These are phyloP conservation scores for Plasmopara halstedii DNA, from an alignment of 352 stramenopile species.

Conservation along the genomic window DNA sequence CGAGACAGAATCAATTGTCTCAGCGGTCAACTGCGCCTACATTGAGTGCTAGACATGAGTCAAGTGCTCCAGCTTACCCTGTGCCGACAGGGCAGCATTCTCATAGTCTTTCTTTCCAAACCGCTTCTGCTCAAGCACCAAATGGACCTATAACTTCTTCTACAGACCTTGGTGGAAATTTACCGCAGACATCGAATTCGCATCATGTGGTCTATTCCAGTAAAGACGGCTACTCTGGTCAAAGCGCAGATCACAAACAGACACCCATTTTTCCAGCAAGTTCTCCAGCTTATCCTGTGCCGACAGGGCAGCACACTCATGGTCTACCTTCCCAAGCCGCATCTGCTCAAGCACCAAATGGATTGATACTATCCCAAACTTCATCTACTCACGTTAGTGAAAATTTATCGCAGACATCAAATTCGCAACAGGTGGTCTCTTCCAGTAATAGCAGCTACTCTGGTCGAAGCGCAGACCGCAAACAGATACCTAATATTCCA, in stretches of 20 bases:
- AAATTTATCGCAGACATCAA: too few species aligned
- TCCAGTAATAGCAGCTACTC: background rate
- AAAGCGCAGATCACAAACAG: constrained; percentile 9
- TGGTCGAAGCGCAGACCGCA: constrained; percentile 1
- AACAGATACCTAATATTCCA: constrained; percentile 24
- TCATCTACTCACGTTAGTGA: too few species aligned
- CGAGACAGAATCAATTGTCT: constrained; percentile 8
- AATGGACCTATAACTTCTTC: constrained; percentile 8
- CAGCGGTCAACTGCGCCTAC: constrained; percentile 13
- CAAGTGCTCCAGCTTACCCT: constrained; percentile 6
- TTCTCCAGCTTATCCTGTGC: too few species aligned
- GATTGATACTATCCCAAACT: too few species aligned
- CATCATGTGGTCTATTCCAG: constrained; percentile 12
- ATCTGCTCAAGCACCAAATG: too few species aligned
- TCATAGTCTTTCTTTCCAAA: constrained; percentile 12
- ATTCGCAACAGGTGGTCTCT: background rate
- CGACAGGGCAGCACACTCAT: too few species aligned
- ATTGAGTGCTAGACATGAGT: constrained; percentile 3
- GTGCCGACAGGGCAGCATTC: constrained; percentile 12
- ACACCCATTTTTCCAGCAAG: constrained; percentile 22
- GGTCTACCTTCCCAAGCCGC: too few species aligned
- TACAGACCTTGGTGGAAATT: constrained; percentile 12
- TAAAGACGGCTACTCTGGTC: constrained; percentile 18
- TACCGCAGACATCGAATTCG: constrained; percentile 7
- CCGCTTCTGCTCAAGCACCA: constrained; percentile 5